phyloP scores from a whole-genome alignment of 2,329 filamentous ascomycete genomes.

The Septoria petroselini region DNA sequence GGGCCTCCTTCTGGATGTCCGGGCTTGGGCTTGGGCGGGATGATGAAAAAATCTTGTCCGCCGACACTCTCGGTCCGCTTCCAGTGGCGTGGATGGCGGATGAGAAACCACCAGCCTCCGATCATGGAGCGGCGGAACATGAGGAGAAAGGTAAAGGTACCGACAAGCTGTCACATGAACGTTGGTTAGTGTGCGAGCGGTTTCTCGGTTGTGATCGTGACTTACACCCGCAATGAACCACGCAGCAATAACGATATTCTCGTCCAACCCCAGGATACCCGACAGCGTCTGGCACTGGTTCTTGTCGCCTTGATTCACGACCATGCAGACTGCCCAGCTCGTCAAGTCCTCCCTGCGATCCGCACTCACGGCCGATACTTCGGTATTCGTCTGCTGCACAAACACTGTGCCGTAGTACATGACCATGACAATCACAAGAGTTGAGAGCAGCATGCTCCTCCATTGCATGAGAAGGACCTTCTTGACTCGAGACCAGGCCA shows the following conservation, averaged over 20 bases:
- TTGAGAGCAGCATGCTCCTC: conserved; percentile 75
- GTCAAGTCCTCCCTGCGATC: conserved; percentile 49
- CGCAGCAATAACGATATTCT: conserved; percentile 68
- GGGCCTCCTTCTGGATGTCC: neutral
- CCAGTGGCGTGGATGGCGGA: conserved; percentile 20
- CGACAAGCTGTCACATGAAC: conserved; percentile 61
- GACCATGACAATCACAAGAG: conserved; percentile 75
- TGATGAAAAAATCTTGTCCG: conserved; percentile 19
- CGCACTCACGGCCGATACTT: conserved; percentile 52
- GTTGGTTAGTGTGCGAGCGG: neutral
- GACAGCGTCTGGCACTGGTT: conserved; percentile 59
- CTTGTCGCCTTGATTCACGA: conserved; percentile 56
- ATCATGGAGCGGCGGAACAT: conserved; percentile 75
- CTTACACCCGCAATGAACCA: conserved; percentile 62
- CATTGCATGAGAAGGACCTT: conserved; percentile 77
- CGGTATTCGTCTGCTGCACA: conserved; percentile 64
- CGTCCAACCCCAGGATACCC: conserved; percentile 50
- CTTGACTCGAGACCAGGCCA: conserved; percentile 63
- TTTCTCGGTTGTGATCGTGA: neutral
- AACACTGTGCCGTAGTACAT: conserved; percentile 81
- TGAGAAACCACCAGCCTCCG: conserved; percentile 69
- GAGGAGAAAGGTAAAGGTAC: conserved; percentile 72
- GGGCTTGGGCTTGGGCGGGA: neutral
- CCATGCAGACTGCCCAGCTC: conserved; percentile 66
- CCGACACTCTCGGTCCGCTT: conserved; percentile 13